A percentile compares a stretch with the other conserved stretches of the same genome.
These are phyloP conservation scores for Cucurbita maxima DNA, from an alignment of 306 rosid genomes.

Conservation along the genomic window DNA sequence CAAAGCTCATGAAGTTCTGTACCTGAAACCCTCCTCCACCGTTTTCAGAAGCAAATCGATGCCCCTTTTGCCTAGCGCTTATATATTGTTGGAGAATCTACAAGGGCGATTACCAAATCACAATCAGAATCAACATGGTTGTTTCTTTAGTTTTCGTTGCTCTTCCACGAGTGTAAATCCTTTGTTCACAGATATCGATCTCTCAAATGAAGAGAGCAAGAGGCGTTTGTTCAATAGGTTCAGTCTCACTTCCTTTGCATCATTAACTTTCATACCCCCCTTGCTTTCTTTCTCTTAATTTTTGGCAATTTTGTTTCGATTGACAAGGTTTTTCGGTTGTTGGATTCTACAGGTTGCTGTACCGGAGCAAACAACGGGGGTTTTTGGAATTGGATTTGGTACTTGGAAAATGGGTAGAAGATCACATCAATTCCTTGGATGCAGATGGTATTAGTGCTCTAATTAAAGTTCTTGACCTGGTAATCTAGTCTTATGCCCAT, in stretches of 20 bases:
- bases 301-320: neutral
- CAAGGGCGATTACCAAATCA: neutral
- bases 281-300: neutral
- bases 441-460: constrained; percentile 49
- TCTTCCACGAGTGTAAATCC: constrained; percentile 16
- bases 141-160: constrained; percentile 15
- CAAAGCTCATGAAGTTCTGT: neutral
- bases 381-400: constrained; percentile 77
- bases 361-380: constrained; percentile 90
- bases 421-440: constrained; percentile 56
- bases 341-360: constrained; percentile 30
- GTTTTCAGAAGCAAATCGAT: neutral
- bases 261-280: neutral
- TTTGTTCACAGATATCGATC: constrained; percentile 21
- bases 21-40: neutral
- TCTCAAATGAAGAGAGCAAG: constrained; percentile 61
- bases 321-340: neutral
- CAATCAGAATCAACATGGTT: constrained; percentile 3
- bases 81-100: neutral
- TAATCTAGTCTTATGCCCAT: constrained; percentile 5
- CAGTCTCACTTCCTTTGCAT: neutral
- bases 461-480: constrained; percentile 57
- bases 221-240: constrained; percentile 64
- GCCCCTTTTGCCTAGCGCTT: neutral
- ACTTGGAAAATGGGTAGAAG: constrained; percentile 88